Percentiles rank a stretch among this genome's conserved stretches.
Evolutionary conservation across 2,329 filamentous ascomycete species (phyloP).

Genomic region (Aspergillus uvarum): DNA sequence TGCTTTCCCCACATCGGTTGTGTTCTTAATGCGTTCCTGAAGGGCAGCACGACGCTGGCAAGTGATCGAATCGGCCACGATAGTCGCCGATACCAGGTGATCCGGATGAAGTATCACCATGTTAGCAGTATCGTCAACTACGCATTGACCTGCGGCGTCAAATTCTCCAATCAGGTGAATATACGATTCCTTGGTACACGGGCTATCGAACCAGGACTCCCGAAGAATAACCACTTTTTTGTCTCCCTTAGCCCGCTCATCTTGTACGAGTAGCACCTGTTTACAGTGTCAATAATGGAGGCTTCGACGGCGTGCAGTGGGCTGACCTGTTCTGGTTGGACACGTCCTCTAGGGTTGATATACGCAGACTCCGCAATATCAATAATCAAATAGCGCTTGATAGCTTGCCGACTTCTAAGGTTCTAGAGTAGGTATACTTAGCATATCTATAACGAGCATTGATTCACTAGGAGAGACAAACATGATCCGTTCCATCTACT

Average conservation of each 20-base stretch:
- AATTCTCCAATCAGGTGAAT: slow-evolving; percentile 86
- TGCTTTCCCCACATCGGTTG: slow-evolving; percentile 73
- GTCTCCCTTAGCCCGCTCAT: slow-evolving; percentile 64
- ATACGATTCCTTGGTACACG: slow-evolving; percentile 70
- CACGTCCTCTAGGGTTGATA: slow-evolving; percentile 60
- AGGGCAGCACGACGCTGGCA: slow-evolving; percentile 89
- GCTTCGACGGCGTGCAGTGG: not conserved
- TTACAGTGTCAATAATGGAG: slow-evolving; percentile 21
- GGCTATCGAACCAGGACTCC: slow-evolving; percentile 82
- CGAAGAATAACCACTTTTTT: slow-evolving; percentile 72
- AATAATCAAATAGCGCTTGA: slow-evolving; percentile 83
- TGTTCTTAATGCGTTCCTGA: slow-evolving; percentile 91
- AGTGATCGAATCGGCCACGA: slow-evolving; percentile 92
- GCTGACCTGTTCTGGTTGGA: slow-evolving; percentile 69
- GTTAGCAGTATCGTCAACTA: slow-evolving; percentile 79
- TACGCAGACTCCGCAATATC: slow-evolving; percentile 71
- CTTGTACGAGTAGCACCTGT: slow-evolving; percentile 77
- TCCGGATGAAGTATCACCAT: slow-evolving; percentile 93
- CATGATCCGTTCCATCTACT: slow-evolving; percentile 71
- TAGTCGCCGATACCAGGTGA: slow-evolving; percentile 90
- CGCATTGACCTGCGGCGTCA: slow-evolving; percentile 66
- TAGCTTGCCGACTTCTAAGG: slow-evolving; percentile 65
- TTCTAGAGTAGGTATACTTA: slow-evolving; percentile 68
- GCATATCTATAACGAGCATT: slow-evolving; percentile 45
- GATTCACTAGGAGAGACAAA: slow-evolving; percentile 46